These are phyloP conservation scores for Paragyromitra xinjiangensis DNA, from an alignment of 495 filamentous ascomycete species.

Conservation along the genomic window DNA sequence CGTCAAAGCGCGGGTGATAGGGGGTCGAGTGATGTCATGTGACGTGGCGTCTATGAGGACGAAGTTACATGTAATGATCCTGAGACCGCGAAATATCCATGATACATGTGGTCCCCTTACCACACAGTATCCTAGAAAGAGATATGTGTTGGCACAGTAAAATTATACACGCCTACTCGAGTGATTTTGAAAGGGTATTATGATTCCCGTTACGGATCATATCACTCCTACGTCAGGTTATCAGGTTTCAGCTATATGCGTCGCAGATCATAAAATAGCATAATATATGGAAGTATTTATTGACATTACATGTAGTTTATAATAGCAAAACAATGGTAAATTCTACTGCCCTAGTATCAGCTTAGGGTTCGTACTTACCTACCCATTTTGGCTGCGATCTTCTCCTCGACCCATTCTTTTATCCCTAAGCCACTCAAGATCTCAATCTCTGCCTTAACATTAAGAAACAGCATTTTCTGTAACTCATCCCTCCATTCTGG, in stretches of 20 bases:
- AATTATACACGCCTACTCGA: not conserved
- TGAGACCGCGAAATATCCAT: not conserved
- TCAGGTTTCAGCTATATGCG: not conserved
- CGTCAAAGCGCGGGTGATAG: too few relatives aligned
- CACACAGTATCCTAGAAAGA: not conserved
- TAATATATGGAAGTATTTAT: not conserved
- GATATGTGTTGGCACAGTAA: not conserved
- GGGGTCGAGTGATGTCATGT: not conserved
- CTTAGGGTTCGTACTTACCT: not conserved
- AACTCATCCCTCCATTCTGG: constrained; percentile 67
- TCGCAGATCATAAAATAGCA: not conserved
- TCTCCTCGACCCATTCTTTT: constrained; percentile 70
- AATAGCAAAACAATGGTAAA: not conserved
- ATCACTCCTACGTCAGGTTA: not conserved
- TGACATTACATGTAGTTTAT: not conserved
- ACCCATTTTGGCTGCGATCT: constrained; percentile 26
- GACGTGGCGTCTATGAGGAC: not conserved
- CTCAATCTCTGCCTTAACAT: constrained; percentile 90
- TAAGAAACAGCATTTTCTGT: constrained; percentile 86
- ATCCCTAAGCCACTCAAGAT: constrained; percentile 72
- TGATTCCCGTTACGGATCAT: not conserved
- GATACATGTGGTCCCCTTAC: not conserved
- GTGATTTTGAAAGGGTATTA: not conserved
- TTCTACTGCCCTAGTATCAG: not conserved
- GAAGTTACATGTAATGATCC: not conserved